A percentile compares a stretch with the other conserved stretches of the same genome.
Conservation (phyloP, 116 monocot genomes). For the Dioscorea cayenensis region DNA sequence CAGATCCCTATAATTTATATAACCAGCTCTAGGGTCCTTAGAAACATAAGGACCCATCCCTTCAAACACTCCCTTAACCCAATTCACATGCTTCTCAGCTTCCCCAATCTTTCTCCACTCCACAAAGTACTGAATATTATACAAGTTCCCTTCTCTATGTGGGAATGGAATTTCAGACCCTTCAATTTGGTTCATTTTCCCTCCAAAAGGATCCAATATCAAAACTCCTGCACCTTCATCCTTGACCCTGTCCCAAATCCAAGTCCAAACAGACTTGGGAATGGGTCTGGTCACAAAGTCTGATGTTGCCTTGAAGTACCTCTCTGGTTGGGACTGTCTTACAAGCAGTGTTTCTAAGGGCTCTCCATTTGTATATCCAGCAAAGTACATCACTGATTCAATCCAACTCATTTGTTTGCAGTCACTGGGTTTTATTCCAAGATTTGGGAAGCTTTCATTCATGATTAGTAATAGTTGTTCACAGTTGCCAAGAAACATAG, state of each 20-base stretch:
- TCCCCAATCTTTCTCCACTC: slow-evolving; percentile 5
- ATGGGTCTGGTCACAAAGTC: slow-evolving; percentile 43
- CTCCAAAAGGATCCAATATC: slow-evolving; percentile 33
- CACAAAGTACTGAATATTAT: slow-evolving; percentile 11
- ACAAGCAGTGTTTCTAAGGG: slow-evolving; percentile 5
- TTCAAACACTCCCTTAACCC: slow-evolving; percentile 25
- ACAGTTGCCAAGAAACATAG: background rate
- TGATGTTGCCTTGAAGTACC: slow-evolving; percentile 30
- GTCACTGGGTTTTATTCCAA: background rate
- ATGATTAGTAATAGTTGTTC: background rate
- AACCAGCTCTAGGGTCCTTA: slow-evolving; percentile 25
- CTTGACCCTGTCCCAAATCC: slow-evolving; percentile 10
- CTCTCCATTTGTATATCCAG: slow-evolving; percentile 2
- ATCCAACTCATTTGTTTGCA: background rate
- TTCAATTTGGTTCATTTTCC: slow-evolving; percentile 6
- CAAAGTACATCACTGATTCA: background rate
- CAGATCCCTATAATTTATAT: slow-evolving; percentile 37
- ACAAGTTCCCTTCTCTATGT: slow-evolving; percentile 14
- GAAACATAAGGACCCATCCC: slow-evolving; percentile 32
- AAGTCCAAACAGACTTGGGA: background rate
- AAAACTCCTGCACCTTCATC: slow-evolving; percentile 3
- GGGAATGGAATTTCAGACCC: slow-evolving; percentile 10
- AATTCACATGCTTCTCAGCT: background rate
- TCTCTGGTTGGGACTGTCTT: slow-evolving; percentile 2
- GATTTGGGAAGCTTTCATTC: background rate